A percentile compares a stretch with the other conserved stretches of the same genome.
These are phyloP conservation scores for Pleurotus platypus DNA, from an alignment of 768 basidiomycete genomes.

Conservation along the genomic window DNA sequence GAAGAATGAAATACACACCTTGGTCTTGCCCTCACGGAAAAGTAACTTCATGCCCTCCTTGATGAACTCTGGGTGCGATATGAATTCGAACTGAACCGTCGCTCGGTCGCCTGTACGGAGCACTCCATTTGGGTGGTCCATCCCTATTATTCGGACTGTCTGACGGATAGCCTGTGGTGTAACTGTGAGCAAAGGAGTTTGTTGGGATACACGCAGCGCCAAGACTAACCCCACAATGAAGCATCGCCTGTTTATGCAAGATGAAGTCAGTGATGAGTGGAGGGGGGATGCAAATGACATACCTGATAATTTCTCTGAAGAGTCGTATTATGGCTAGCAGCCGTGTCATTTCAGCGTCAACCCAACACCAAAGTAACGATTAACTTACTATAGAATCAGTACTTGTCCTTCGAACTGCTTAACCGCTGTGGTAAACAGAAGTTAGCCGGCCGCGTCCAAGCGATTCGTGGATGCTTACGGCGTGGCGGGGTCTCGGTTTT, in stretches of 20 bases:
- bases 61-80: constrained; percentile 86
- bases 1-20: constrained; percentile 43
- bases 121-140: constrained; percentile 87
- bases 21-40: constrained; percentile 95
- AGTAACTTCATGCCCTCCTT: constrained; percentile 92
- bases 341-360: too few relatives aligned
- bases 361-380: neutral
- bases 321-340: constrained; percentile 80
- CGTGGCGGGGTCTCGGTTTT: constrained; percentile 76
- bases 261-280: neutral
- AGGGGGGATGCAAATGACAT: constrained; percentile 12
- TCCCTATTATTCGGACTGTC: constrained; percentile 85
- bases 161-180: constrained; percentile 75
- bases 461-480: constrained; percentile 39
- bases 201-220: too few relatives aligned
- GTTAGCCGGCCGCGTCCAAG: neutral
- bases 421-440: constrained; percentile 45
- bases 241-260: constrained; percentile 60
- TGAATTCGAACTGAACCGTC: constrained; percentile 93
- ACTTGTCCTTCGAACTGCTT: constrained; percentile 91
- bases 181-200: too few relatives aligned
- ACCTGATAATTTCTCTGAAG: constrained; percentile 91
- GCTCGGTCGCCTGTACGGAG: constrained; percentile 94
- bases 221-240: constrained; percentile 78
- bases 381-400: constrained; percentile 81